Evolutionary conservation across 345 rosid species (phyloP).

Genomic region (Eucalyptus pumila): DNA sequence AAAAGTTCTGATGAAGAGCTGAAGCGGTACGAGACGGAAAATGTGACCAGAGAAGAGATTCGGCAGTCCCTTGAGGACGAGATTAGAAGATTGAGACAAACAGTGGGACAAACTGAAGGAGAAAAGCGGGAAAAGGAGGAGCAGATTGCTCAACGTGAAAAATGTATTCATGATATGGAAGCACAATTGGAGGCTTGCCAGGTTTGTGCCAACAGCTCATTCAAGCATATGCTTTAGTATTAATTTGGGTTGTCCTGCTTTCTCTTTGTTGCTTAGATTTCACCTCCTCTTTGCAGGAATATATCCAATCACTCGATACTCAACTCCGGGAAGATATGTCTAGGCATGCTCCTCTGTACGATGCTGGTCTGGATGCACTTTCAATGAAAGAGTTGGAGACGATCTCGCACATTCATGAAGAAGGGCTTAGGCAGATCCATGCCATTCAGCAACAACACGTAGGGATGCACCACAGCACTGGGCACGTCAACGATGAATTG

Average conservation of each 20-base stretch:
- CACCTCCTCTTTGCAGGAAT: slow-evolving; percentile 49
- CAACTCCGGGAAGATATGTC: slow-evolving; percentile 84
- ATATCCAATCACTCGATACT: slow-evolving; percentile 58
- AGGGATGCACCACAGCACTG: slow-evolving; percentile 56
- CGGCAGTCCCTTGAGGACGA: slow-evolving; percentile 17
- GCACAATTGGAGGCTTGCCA: slow-evolving; percentile 80
- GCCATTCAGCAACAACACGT: slow-evolving; percentile 51
- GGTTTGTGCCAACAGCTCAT: slow-evolving; percentile 22
- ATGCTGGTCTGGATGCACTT: slow-evolving; percentile 80
- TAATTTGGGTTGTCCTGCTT: neutral
- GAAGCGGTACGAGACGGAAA: slow-evolving; percentile 79
- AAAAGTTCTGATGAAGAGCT: slow-evolving; percentile 88
- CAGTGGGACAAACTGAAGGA: too few relatives aligned
- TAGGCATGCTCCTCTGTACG: slow-evolving; percentile 88
- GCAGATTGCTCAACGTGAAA: too few relatives aligned
- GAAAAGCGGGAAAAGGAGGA: too few relatives aligned
- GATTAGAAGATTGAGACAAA: too few relatives aligned
- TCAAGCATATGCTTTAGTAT: neutral
- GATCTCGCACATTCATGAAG: slow-evolving; percentile 83
- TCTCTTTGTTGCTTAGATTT: neutral
- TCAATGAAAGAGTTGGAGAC: slow-evolving; percentile 93
- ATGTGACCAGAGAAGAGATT: slow-evolving; percentile 68
- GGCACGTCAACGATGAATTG: slow-evolving; percentile 82
- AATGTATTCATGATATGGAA: slow-evolving; percentile 86
- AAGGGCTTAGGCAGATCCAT: slow-evolving; percentile 88